Evolutionary conservation across 2,329 filamentous ascomycete genomes (phyloP), one percentile per base, ranked within the genome.

Genomic region (Penicillium sclerotiorum): DNA sequence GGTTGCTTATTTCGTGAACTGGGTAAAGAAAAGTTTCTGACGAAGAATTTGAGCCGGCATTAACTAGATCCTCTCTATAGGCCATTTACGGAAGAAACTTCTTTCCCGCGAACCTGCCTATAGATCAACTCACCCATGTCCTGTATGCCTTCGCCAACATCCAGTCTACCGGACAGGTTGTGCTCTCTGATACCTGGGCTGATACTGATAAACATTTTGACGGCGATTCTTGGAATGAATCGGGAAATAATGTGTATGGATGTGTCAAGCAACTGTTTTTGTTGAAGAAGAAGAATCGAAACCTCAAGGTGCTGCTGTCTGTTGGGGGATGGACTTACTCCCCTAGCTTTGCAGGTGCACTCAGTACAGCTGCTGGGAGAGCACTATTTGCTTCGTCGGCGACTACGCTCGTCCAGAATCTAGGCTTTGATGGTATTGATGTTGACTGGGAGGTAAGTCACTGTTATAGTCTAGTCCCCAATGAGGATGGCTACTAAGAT

Each of bases 81-180:
- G 89, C 88, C 56, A 93, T 95, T 60, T 96, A 96, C 71, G 90
- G 78, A 30, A 84, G 92, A 46, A 88, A 93, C 62, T 88, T 93
- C 67, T 81, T 85, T 12, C 91, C 92, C 0, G 88, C 95, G 65
- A 84, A 95, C 65, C 81, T 97, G 5, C 89, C 89, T 0, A 83
- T 80, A 3, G 82, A 91, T 47, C 86, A 89, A 49, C 81, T 96
- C 25, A 97, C 92, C 0, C 93, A 97, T 65, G 74, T 97, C 5
- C 82, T 96, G 15, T 96, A 96, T 62, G 81, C 92, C 8, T 97
- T 97, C 73, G 92, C 90, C 65, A 95, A 96, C 68, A 83, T 96
- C 49, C 82, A 83, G 8, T 79, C 85, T 2, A 38, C 38, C 11
- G 93, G 93, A 43, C 89, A 95, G 72, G 90, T 95, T 68, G 88